Base-by-base conservation (phyloP, 768 basidiomycete genomes). In the Tricholoma furcatifolium region DNA sequence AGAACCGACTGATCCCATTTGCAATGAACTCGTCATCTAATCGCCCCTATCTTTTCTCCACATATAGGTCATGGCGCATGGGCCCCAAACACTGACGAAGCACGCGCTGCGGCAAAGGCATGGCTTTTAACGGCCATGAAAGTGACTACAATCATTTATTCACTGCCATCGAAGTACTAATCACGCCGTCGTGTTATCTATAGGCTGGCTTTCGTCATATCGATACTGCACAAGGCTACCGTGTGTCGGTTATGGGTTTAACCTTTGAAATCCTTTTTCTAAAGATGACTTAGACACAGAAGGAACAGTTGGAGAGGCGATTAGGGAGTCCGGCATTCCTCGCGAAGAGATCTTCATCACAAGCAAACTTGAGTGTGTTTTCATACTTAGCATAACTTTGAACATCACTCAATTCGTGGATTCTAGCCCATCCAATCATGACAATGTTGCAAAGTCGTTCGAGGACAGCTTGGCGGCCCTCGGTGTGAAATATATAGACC, bases 301-400 rank as follows among this genome's bases (percentile, higher is more conserved):
- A 50, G 63, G 60, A 23, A 64, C 67, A 5, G 74, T 79, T 15
- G 77, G 79, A 2, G 58, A 69, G 5, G 77, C 73, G 0, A 67
- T 84, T 50, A 71, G 70, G 38, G 74, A 67, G 9, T 80, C 77
- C 15, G 79, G 78, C 2, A 67, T 80, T 36, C 74, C 78, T 3
- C 72, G 80, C 21, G 70, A 75, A 24, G 70, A 80, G 35, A 60
- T 81, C 21, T 80, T 76, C 58, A 65, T 82, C 30, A 80, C 78
- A 0, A 79, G 79, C 14, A 82, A 82, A 58, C 65, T 80, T 31
- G 67, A 72, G 64, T 75, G 53, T 57, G 70, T 60, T 21, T n/a
- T n/a, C n/a, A 27, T 7, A 27, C 27, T 4, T 24, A 7, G 4
- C n/a, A 41, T 4, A n/a, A 41, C 40, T 41, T 41, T 4, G 40